These are phyloP conservation scores for Apiotrichum laibachii DNA, from an alignment of 1,284 basidiomycete genomes.

Conservation along the genomic window DNA sequence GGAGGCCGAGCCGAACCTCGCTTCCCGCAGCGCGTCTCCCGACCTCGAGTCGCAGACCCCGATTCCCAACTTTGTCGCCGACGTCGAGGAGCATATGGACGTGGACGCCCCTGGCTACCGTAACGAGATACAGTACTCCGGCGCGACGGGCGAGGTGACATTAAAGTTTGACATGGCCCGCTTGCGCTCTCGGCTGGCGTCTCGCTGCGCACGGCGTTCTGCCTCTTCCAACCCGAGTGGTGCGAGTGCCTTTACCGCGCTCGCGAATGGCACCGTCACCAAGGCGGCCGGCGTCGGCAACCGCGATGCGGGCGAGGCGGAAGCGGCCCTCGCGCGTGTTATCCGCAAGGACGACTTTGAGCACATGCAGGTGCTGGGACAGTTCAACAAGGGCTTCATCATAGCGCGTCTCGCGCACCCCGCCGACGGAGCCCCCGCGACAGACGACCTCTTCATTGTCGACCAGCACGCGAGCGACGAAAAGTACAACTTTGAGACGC, in stretches of 20 bases:
- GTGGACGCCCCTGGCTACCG: constrained; percentile 25
- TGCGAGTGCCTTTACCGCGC: constrained; percentile 20
- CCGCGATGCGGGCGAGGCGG: constrained; percentile 62
- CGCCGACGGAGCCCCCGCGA: constrained; percentile 18
- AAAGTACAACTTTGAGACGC: constrained; percentile 91
- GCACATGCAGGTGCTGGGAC: constrained; percentile 80
- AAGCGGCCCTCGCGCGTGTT: constrained; percentile 73
- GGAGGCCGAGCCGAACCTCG: too few species aligned
- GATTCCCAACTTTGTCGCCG: neutral
- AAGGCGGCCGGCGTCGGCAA: constrained; percentile 61
- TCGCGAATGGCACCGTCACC: constrained; percentile 26
- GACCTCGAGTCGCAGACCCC: neutral
- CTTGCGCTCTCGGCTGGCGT: constrained; percentile 27
- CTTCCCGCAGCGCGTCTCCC: too few species aligned
- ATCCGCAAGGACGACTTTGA: constrained; percentile 86
- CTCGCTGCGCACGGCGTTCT: constrained; percentile 2
- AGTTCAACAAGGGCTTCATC: constrained; percentile 97
- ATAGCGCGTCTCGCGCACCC: constrained; percentile 63
- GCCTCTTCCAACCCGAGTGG: too few species aligned
- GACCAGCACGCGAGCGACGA: constrained; percentile 69
- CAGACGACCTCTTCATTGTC: constrained; percentile 90
- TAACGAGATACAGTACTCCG: constrained; percentile 38
- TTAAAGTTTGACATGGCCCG: constrained; percentile 39
- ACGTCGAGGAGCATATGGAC: neutral
- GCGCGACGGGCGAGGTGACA: constrained; percentile 35